A percentile compares a stretch with the other conserved stretches of the same genome.
These are phyloP conservation scores for Kalanchoe fedtschenkoi DNA, from an alignment of 164 flowering plant genomes.

Conservation along the genomic window DNA sequence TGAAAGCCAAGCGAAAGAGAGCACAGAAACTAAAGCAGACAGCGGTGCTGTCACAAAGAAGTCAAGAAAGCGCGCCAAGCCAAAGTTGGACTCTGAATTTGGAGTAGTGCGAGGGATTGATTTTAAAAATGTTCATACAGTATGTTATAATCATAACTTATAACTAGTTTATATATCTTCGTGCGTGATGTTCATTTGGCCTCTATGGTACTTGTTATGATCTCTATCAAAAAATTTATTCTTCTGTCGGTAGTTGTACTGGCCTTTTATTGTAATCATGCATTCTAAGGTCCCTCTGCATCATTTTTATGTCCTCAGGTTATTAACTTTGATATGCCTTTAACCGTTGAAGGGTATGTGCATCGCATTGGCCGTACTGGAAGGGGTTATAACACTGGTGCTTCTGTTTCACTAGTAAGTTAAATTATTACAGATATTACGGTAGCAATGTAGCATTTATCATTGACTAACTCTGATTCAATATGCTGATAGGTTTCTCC, in stretches of 20 bases:
- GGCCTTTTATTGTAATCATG: background rate
- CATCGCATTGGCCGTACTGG: constrained; percentile 99
- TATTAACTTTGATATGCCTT: constrained; percentile 88
- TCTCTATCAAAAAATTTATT: background rate
- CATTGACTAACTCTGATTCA: background rate
- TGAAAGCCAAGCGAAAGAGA: constrained; percentile 42
- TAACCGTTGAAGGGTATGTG: constrained; percentile 58
- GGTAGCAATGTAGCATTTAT: background rate
- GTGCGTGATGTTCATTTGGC: background rate
- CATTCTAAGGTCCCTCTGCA: background rate
- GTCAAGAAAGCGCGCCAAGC: constrained; percentile 44
- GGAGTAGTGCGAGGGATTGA: constrained; percentile 96
- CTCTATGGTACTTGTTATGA: background rate
- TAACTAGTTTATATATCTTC: background rate
- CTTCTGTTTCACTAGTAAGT: constrained; percentile 87
- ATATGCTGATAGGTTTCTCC: constrained; percentile 54
- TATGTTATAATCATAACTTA: constrained; percentile 17
- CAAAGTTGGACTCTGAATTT: constrained; percentile 71
- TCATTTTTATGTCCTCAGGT: constrained; percentile 38
- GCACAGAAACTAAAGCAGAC: constrained; percentile 30
- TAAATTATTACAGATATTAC: background rate
- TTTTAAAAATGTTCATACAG: constrained; percentile 93
- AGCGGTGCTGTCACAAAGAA: constrained; percentile 27
- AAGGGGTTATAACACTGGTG: constrained; percentile 78
- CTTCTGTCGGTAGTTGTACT: background rate